These are phyloP conservation scores for Tetraselmis chui DNA, from an alignment of 139 green algal genomes.

Conservation along the genomic window DNA sequence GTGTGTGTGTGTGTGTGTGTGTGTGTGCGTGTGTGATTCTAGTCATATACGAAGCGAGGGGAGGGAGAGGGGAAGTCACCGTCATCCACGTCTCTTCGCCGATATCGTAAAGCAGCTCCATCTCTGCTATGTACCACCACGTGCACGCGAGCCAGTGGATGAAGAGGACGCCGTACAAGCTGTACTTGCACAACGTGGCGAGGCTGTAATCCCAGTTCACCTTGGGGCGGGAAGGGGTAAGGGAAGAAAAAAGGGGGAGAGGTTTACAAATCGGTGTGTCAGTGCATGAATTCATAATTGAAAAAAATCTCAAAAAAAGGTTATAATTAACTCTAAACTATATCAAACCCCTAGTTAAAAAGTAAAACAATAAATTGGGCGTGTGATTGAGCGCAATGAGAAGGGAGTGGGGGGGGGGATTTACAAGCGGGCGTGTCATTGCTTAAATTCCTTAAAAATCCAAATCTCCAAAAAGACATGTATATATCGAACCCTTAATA, in stretches of 20 bases:
- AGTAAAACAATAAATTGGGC: background rate
- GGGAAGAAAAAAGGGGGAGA: background rate
- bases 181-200: background rate
- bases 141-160: background rate
- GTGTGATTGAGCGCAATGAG: background rate
- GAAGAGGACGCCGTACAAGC: background rate
- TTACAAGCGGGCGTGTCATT: background rate
- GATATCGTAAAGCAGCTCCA: background rate
- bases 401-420: too few species aligned
- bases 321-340: too few species aligned
- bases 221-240: background rate
- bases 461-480: background rate
- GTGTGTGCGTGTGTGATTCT: too few species aligned
- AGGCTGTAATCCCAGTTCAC: background rate
- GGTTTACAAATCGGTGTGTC: too few species aligned
- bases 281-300: too few species aligned
- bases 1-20: too few species aligned
- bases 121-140: background rate
- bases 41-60: too few species aligned
- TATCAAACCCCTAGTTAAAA: background rate
- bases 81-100: background rate
- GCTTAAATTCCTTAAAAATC: background rate
- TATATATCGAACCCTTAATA: too few species aligned
- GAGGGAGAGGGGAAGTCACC: background rate
- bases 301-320: too few species aligned